Evolutionary conservation across 2,329 filamentous ascomycete genomes (phyloP).

Genomic region (Tolypocladium tundrense): DNA sequence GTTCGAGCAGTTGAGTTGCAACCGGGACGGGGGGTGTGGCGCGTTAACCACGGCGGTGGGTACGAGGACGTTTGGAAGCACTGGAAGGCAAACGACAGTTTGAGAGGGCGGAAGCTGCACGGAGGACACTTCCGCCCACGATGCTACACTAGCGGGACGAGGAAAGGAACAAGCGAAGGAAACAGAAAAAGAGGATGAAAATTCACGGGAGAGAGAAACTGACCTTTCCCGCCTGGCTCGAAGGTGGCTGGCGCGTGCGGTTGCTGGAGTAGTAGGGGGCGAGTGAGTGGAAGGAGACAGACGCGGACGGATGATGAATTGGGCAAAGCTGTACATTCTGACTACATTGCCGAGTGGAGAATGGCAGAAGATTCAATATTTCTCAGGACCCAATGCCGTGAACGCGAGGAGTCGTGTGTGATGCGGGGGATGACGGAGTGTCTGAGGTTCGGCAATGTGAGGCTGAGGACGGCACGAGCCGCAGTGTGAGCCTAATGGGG

Average conservation of each 20-base stretch:
- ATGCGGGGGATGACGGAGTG: too few relatives aligned
- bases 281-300: slow-evolving; percentile 13
- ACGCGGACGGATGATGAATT: slow-evolving; percentile 17
- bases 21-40: not conserved
- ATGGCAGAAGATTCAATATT: slow-evolving; percentile 8
- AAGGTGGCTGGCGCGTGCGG: slow-evolving; percentile 10
- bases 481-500: not conserved
- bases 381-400: not conserved
- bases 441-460: not conserved
- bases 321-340: slow-evolving; percentile 19
- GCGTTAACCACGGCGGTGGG: slow-evolving; percentile 17
- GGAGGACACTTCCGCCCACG: not conserved
- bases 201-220: slow-evolving; percentile 4
- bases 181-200: not conserved
- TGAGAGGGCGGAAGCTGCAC: slow-evolving; percentile 8
- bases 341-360: slow-evolving; percentile 16
- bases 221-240: slow-evolving; percentile 7
- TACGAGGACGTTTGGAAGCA: slow-evolving; percentile 19
- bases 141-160: not conserved
- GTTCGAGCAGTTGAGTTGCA: slow-evolving; percentile 1
- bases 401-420: not conserved
- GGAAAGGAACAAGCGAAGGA: slow-evolving; percentile 3
- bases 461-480: not conserved
- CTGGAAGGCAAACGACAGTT: slow-evolving; percentile 14
- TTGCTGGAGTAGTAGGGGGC: slow-evolving; percentile 14